Evolutionary conservation across 2,329 filamentous ascomycete genomes (phyloP), one percentile per base, ranked within the genome.

Genomic region (Colletotrichum paranaense): DNA sequence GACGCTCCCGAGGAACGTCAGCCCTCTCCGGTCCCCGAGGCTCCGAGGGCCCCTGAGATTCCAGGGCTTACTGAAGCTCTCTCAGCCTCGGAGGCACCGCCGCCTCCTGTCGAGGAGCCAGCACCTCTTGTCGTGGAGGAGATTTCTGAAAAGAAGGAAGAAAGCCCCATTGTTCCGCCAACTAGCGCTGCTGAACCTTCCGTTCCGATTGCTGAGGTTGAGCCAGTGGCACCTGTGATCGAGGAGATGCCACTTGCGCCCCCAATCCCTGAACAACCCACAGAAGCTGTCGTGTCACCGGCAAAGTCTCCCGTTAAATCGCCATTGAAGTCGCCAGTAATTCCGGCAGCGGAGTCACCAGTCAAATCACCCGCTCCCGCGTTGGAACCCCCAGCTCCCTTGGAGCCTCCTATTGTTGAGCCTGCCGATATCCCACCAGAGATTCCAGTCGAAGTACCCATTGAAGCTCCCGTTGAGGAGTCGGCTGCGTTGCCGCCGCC

Each of bases 241-340:
- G 70, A 64, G 32, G 66, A 73, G 5, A 46, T 38, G 5, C 24
- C 55, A 5, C 11, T 24, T 16, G 42, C 66, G 19, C 9, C 55
- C 26, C 12, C 49, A 24, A 24, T 46, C 4, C 24, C 46, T 3
- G 42, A 52, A 24, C 46, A 64, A 12, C 55, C 60, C 24, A 22
- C 32, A 19, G 60, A 70, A 12, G 59, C 67, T 7, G 26, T 52
- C 14, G 24, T 59, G 19, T 73, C 70, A 12, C 70, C 66, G 9
- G 46, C 49, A 9, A 68, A 70, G 26, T 69, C 67, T 16, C 67
- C 67, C 4, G 3, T 42, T 2, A 73, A 70, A 49, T 49, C 42
- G 42, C 42, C 42, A 49, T 49, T 49, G 42, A 49, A n/a, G 19
- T 73, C 70, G 11, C 70, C 66, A 11, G 26, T 5, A 14, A 42